A percentile compares a stretch with the other conserved stretches of the same genome.
These are phyloP conservation scores for Talaromyces borbonicus DNA, from an alignment of 495 filamentous ascomycete genomes.

Conservation along the genomic window DNA sequence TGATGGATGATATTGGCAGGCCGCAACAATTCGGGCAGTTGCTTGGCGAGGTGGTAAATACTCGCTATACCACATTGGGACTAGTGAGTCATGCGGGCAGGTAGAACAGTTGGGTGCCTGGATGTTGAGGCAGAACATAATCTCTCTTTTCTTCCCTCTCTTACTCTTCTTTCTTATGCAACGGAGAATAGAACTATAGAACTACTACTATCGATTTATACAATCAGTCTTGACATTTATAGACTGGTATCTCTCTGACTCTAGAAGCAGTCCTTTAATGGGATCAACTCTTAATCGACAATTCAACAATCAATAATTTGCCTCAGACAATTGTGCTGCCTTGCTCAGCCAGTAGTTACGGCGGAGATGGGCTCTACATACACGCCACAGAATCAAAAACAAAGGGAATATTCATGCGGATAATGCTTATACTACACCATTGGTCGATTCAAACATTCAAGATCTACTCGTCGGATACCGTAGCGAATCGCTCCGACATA, in stretches of 20 bases:
- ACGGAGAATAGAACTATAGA: too few relatives aligned
- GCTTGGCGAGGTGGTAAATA: conserved; percentile 3
- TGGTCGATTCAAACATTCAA: too few relatives aligned
- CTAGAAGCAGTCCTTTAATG: too few relatives aligned
- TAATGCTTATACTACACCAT: too few relatives aligned
- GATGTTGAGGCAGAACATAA: background rate
- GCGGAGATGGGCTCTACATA: background rate
- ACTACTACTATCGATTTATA: too few relatives aligned
- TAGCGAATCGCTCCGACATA: conserved; percentile 93
- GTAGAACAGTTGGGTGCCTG: background rate
- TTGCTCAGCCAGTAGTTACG: background rate
- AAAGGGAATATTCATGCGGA: background rate
- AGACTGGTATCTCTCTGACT: too few relatives aligned
- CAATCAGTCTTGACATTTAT: too few relatives aligned
- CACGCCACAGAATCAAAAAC: background rate
- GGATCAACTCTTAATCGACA: too few relatives aligned
- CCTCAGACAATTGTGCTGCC: conserved; percentile 5
- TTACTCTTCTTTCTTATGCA: too few relatives aligned
- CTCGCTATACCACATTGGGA: background rate
- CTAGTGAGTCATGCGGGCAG: background rate
- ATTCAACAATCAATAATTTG: background rate
- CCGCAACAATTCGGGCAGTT: conserved; percentile 1
- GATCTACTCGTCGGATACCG: conserved; percentile 83
- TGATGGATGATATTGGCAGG: conserved; percentile 3
- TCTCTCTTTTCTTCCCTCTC: too few relatives aligned